Evolutionary conservation across 306 rosid species (phyloP).

Genomic region (Phaseolus lunatus): DNA sequence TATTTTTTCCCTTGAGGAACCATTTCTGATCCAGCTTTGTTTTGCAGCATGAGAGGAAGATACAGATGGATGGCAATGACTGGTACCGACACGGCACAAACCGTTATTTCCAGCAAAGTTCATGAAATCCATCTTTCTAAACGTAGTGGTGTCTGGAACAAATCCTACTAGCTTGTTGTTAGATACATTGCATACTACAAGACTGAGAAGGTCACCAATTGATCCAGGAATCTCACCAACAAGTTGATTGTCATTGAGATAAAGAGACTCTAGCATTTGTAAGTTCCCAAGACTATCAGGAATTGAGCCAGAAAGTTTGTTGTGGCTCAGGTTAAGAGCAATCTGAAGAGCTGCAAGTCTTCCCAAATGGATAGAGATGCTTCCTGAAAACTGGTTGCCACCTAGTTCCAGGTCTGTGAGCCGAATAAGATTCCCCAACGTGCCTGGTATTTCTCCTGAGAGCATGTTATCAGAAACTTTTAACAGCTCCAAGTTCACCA

Average conservation of each 20-base stretch:
- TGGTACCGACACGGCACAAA: conserved; percentile 67
- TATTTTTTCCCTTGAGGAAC: conserved; percentile 63
- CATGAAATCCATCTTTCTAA: conserved; percentile 74
- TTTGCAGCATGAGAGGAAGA: conserved; percentile 51
- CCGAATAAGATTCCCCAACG: conserved; percentile 63
- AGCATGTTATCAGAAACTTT: conserved; percentile 71
- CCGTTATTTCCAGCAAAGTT: conserved; percentile 79
- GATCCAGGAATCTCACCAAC: conserved; percentile 74
- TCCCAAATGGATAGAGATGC: conserved; percentile 65
- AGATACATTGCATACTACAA: conserved; percentile 74
- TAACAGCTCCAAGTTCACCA: conserved; percentile 78
- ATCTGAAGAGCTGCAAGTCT: conserved; percentile 68
- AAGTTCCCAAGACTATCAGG: conserved; percentile 73
- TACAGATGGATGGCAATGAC: conserved; percentile 55
- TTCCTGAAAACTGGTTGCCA: conserved; percentile 73
- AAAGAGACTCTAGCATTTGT: conserved; percentile 78
- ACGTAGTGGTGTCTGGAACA: conserved; percentile 72
- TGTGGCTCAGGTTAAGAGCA: conserved; percentile 72
- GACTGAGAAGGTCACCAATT: conserved; percentile 72
- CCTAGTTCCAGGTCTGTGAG: conserved; percentile 74
- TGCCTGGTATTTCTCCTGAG: conserved; percentile 65
- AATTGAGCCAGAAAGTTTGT: conserved; percentile 70
- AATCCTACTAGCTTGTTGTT: conserved; percentile 76
- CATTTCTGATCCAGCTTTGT: conserved; percentile 53
- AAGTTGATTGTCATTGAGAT: conserved; percentile 76